phyloP scores from a whole-genome alignment of 176 grass and related monocot genomes.

The Luzula sylvatica region DNA sequence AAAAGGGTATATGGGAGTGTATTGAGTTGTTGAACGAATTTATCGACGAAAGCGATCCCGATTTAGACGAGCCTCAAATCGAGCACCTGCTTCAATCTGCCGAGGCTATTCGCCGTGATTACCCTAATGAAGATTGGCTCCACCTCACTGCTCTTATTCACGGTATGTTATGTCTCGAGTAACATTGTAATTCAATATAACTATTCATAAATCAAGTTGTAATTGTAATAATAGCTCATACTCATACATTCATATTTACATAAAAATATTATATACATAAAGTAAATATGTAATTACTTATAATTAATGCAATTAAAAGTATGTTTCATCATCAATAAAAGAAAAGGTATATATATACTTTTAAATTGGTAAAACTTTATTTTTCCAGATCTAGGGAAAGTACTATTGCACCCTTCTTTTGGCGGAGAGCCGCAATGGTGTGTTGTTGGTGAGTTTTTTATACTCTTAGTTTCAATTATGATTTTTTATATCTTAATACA shows the following conservation, averaged over 20 bases:
- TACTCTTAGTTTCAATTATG: too few species aligned
- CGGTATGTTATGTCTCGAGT: neutral
- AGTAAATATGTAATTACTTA: neutral
- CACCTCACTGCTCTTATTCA: slow-evolving; percentile 55
- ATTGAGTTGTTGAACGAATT: slow-evolving; percentile 85
- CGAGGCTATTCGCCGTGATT: slow-evolving; percentile 88
- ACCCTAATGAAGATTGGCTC: slow-evolving; percentile 82
- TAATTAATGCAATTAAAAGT: neutral
- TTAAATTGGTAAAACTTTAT: neutral
- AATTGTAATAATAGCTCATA: slow-evolving; percentile 6
- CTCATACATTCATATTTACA: neutral
- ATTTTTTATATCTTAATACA: neutral
- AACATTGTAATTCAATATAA: neutral
- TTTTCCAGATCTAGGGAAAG: slow-evolving; percentile 29
- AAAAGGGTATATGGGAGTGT: slow-evolving; percentile 86
- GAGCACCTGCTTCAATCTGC: slow-evolving; percentile 95
- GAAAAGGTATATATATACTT: neutral
- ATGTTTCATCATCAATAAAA: neutral
- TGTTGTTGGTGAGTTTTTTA: slow-evolving; percentile 36
- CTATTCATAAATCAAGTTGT: neutral
- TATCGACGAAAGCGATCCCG: slow-evolving; percentile 90
- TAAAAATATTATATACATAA: neutral
- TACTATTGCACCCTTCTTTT: slow-evolving; percentile 26
- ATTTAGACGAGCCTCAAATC: slow-evolving; percentile 93
- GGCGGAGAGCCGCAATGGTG: slow-evolving; percentile 31